Percentiles rank a stretch among this genome's conserved stretches.
Evolutionary conservation across 2,329 filamentous ascomycete species (phyloP).

Genomic region (Penicillium sp.): DNA sequence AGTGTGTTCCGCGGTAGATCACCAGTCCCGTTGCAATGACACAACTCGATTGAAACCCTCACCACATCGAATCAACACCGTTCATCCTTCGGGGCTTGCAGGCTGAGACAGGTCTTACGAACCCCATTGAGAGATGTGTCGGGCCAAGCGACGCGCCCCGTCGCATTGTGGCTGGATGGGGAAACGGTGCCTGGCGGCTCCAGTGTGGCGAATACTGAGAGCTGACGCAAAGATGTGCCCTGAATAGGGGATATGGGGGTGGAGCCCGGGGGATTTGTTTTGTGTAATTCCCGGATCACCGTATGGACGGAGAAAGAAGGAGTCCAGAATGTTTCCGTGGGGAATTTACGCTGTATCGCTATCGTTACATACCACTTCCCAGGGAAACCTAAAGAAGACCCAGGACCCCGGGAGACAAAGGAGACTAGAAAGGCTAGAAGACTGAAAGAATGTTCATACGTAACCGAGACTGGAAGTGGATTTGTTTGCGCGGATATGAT

Average conservation of each 20-base stretch:
- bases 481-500: slow-evolving; percentile 10
- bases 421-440: slow-evolving; percentile 24
- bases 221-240: slow-evolving; percentile 11
- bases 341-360: background rate
- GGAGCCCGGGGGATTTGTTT: slow-evolving; percentile 11
- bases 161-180: slow-evolving; percentile 5
- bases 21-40: slow-evolving; percentile 19
- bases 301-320: slow-evolving; percentile 11
- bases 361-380: background rate
- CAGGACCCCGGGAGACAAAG: slow-evolving; percentile 13
- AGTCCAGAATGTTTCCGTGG: slow-evolving; percentile 17
- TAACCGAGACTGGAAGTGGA: slow-evolving; percentile 22
- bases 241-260: slow-evolving; percentile 19
- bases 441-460: slow-evolving; percentile 27
- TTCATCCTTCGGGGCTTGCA: background rate
- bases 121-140: slow-evolving; percentile 3
- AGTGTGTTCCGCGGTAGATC: slow-evolving; percentile 21
- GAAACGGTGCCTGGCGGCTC: slow-evolving; percentile 8
- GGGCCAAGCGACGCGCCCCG: background rate
- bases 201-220: slow-evolving; percentile 17
- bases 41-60: background rate
- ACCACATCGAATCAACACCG: background rate
- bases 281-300: slow-evolving; percentile 5
- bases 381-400: background rate
- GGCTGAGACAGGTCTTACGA: slow-evolving; percentile 20